Percentiles rank a stretch among this genome's conserved stretches.
Evolutionary conservation across 768 basidiomycete genomes (phyloP).

Genomic region (Phallus indusiatus): DNA sequence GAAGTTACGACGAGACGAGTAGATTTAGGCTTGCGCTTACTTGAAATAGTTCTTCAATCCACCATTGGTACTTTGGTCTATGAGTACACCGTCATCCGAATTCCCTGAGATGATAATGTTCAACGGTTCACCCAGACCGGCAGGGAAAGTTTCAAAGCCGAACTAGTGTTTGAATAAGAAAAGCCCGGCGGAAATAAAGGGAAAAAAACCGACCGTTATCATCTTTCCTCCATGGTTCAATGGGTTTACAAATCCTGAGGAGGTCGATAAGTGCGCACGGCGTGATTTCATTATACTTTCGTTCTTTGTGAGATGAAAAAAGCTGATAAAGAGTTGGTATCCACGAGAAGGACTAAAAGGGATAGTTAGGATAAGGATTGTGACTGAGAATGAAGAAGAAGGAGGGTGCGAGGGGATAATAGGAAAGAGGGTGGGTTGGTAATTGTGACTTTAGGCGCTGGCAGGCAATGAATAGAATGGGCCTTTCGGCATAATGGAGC

Average conservation of each 20-base stretch:
- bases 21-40: slow-evolving; percentile 33
- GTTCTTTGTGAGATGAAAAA: not conserved
- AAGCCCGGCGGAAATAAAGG: not conserved
- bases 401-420: too few species aligned
- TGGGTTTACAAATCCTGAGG: not conserved
- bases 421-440: too few species aligned
- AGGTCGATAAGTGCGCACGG: not conserved
- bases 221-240: not conserved
- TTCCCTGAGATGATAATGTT: slow-evolving; percentile 73
- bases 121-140: slow-evolving; percentile 77
- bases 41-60: slow-evolving; percentile 76
- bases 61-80: slow-evolving; percentile 49
- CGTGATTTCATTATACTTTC: not conserved
- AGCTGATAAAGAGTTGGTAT: too few species aligned
- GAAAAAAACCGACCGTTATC: not conserved
- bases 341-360: too few species aligned
- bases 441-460: too few species aligned
- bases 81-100: slow-evolving; percentile 62
- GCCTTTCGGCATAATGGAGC: too few species aligned
- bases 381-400: not conserved
- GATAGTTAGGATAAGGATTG: not conserved
- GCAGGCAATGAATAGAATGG: too few species aligned
- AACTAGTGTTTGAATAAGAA: not conserved
- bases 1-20: not conserved
- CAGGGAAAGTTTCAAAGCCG: slow-evolving; percentile 40